These are phyloP conservation scores for Arthroderma uncinatum DNA, from an alignment of 2,329 filamentous ascomycete genomes.

Conservation along the genomic window DNA sequence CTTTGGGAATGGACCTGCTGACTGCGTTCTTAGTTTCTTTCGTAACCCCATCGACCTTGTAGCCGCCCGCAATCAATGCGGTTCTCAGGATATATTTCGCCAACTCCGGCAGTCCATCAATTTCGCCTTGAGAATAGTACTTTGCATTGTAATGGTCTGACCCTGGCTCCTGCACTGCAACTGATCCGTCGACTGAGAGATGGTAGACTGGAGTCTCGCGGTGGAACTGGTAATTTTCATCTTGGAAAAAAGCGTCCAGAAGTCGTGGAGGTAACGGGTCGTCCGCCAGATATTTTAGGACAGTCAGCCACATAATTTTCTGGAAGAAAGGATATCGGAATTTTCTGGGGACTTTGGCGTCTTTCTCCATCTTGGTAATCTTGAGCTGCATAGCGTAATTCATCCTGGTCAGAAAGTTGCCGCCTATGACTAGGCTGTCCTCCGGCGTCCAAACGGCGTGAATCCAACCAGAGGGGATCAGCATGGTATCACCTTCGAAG, in stretches of 20 bases:
- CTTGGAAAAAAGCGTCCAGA: constrained; percentile 43
- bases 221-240: constrained; percentile 43
- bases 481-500: constrained; percentile 56
- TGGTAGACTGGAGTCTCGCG: constrained; percentile 47
- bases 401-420: constrained; percentile 56
- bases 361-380: constrained; percentile 55
- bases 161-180: constrained; percentile 37
- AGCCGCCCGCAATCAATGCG: constrained; percentile 50
- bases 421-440: constrained; percentile 59
- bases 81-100: constrained; percentile 52
- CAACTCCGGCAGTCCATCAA: constrained; percentile 50
- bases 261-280: constrained; percentile 52
- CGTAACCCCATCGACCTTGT: constrained; percentile 49
- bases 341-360: constrained; percentile 53
- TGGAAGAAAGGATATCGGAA: constrained; percentile 60
- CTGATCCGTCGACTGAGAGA: constrained; percentile 40
- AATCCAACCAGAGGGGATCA: constrained; percentile 62
- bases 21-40: constrained; percentile 49
- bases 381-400: constrained; percentile 58
- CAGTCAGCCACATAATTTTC: constrained; percentile 57
- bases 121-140: constrained; percentile 52
- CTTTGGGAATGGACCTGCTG: constrained; percentile 52
- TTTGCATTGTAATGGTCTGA: constrained; percentile 47
- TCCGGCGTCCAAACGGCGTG: constrained; percentile 61
- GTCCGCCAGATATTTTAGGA: constrained; percentile 52